phyloP scores from a whole-genome alignment of 2,329 filamentous ascomycete species.

The Clarireedia paspali region DNA sequence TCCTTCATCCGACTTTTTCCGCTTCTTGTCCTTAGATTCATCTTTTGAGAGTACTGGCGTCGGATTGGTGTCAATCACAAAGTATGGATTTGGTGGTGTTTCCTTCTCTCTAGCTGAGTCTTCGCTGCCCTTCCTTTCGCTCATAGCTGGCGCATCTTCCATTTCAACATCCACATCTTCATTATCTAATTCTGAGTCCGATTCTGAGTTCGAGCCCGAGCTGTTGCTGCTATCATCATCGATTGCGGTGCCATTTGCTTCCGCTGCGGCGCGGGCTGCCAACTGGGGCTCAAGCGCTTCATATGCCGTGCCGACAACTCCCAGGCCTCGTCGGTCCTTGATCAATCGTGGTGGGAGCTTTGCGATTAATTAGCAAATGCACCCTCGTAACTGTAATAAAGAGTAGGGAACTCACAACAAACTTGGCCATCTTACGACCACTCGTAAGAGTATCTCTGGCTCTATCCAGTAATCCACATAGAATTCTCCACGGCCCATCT shows the following conservation, averaged over 20 bases:
- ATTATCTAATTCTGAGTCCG: not conserved
- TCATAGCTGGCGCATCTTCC: conserved; percentile 2
- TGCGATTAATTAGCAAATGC: not conserved
- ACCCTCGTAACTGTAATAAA: not conserved
- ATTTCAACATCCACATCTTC: conserved; percentile 6
- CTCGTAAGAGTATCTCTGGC: conserved; percentile 14
- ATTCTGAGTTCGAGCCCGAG: not conserved
- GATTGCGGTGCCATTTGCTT: not conserved
- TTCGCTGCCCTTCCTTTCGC: not conserved
- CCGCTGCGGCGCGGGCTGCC: conserved; percentile 12
- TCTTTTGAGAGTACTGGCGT: conserved; percentile 14
- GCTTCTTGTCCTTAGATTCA: conserved; percentile 14
- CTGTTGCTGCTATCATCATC: not conserved
- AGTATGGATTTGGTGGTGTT: conserved; percentile 19
- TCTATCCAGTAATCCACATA: conserved; percentile 22
- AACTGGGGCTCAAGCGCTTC: conserved; percentile 15
- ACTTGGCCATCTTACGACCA: conserved; percentile 15
- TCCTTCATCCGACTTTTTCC: not conserved
- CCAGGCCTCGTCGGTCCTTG: conserved; percentile 19
- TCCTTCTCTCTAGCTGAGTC: not conserved
- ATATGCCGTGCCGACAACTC: conserved; percentile 16
- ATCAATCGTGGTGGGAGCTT: conserved; percentile 14
- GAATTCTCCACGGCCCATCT: conserved; percentile 21
- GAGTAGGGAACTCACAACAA: conserved; percentile 17
- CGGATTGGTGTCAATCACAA: conserved; percentile 22